Evolutionary conservation across 164 flowering plant species (phyloP).

Genomic region (Vitis amurensis): DNA sequence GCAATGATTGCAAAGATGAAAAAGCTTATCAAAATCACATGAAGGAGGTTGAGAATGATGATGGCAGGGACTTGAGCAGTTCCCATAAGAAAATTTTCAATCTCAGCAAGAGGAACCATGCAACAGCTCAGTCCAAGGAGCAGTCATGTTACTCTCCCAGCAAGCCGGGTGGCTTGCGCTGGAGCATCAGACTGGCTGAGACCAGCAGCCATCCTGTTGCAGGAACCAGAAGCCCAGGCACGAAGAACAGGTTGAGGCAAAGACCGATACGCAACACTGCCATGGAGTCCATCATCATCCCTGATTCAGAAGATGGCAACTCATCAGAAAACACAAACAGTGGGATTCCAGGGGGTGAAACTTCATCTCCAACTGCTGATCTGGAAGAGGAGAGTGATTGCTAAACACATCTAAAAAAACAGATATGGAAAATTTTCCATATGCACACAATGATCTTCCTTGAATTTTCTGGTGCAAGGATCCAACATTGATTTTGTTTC

Average conservation of each 20-base stretch:
- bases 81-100: constrained; percentile 23
- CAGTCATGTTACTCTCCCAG: constrained; percentile 1
- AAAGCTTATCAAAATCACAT: no score
- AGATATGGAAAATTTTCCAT: no score
- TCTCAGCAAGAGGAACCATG: not conserved
- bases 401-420: no score
- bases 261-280: constrained; percentile 37
- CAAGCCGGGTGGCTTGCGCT: constrained; percentile 27
- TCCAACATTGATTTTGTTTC: no score
- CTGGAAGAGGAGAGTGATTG: no score
- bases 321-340: constrained; percentile 4
- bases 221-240: constrained; percentile 9
- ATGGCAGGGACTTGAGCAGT: not conserved
- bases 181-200: constrained; percentile 35
- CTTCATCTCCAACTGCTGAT: no score
- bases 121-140: constrained; percentile 1
- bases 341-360: no score
- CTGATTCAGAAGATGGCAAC: constrained; percentile 40
- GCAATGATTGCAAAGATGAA: no score
- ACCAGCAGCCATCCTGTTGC: constrained; percentile 4
- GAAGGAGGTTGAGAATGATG: not conserved
- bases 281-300: constrained; percentile 17
- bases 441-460: no score
- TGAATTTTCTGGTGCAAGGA: no score
- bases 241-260: constrained; percentile 38